phyloP scores from a whole-genome alignment of 208 protist species.

The Wallacemonas sp. region DNA sequence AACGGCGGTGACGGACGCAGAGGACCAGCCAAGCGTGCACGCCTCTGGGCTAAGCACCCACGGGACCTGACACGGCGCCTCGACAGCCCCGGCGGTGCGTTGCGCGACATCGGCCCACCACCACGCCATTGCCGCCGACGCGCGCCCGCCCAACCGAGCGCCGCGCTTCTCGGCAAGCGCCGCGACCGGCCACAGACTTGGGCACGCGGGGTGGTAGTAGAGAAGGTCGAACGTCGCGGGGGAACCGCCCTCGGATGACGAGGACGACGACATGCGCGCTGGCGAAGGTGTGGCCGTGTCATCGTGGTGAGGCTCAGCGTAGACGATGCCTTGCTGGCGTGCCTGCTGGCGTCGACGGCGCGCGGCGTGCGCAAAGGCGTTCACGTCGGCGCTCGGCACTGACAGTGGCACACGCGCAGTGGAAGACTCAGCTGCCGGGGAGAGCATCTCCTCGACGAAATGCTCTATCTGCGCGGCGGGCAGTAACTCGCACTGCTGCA shows the following conservation, averaged over 20 bases:
- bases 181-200: constrained; percentile 14
- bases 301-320: constrained; percentile 7
- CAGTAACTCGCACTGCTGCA: constrained; percentile 19
- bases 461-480: constrained; percentile 2
- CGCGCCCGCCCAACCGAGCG: neutral
- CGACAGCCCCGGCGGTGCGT: neutral
- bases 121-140: neutral
- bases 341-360: constrained; percentile 23
- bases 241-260: neutral
- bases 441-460: neutral
- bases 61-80: neutral
- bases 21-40: neutral
- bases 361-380: constrained; percentile 13
- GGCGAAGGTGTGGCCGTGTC: neutral
- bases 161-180: neutral
- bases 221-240: constrained; percentile 40
- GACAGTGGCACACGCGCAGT: too few species aligned
- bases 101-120: neutral
- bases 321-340: constrained; percentile 18
- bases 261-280: neutral
- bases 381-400: neutral
- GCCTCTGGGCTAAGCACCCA: neutral
- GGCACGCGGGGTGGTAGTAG: constrained; percentile 38
- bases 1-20: neutral
- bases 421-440: too few species aligned